Percentiles rank a stretch among this genome's conserved stretches.
These are phyloP conservation scores for Orbilia blumenaviensis DNA, from an alignment of 2,329 filamentous ascomycete species.

Conservation along the genomic window DNA sequence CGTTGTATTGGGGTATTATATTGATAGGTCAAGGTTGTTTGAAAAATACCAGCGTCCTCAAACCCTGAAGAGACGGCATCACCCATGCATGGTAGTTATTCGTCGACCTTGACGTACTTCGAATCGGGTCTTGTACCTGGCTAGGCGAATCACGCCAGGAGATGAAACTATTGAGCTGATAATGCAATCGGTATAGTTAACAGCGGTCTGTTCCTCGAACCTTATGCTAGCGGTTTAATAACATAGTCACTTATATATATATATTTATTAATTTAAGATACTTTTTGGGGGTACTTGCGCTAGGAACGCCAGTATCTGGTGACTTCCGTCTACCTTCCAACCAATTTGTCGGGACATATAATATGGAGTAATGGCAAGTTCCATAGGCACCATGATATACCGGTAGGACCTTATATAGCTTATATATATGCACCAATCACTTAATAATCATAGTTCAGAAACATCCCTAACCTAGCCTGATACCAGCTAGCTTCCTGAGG, in stretches of 20 bases:
- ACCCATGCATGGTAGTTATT: neutral
- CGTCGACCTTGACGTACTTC: neutral
- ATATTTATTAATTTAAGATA: constrained; percentile 3
- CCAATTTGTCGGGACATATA: neutral
- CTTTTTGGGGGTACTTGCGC: too few relatives aligned
- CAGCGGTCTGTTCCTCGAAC: neutral
- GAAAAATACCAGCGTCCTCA: neutral
- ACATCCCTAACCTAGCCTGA: neutral
- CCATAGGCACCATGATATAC: constrained; percentile 14
- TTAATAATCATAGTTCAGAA: neutral
- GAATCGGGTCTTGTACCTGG: too few relatives aligned
- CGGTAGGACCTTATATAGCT: neutral
- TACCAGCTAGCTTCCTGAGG: constrained; percentile 3
- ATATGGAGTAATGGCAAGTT: constrained; percentile 12
- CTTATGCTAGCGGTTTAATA: neutral
- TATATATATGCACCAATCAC: neutral
- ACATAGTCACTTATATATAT: too few relatives aligned
- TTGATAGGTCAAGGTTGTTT: too few relatives aligned
- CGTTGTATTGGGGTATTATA: constrained; percentile 1
- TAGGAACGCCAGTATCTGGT: constrained; percentile 16
- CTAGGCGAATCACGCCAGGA: neutral
- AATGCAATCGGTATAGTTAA: neutral
- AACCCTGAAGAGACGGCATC: constrained; percentile 13
- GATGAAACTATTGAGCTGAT: neutral
- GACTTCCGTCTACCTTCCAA: constrained; percentile 2